Percentiles rank a stretch among this genome's conserved stretches.
These are phyloP conservation scores for Trichophyton mentagrophytes DNA, from an alignment of 2,329 filamentous ascomycete genomes.

Conservation along the genomic window DNA sequence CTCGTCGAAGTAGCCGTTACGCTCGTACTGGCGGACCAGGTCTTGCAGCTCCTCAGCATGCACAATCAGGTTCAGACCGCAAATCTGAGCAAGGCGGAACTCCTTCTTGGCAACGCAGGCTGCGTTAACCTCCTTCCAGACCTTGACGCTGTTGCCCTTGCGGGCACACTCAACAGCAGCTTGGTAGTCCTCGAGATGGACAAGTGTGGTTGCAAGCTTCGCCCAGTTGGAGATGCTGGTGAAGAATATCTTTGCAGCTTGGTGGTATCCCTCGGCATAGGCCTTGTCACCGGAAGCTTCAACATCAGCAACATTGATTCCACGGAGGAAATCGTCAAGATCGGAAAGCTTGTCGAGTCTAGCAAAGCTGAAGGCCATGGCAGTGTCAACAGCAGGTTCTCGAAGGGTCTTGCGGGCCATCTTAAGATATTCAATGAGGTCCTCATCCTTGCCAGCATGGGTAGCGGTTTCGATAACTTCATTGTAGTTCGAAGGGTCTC, in stretches of 20 bases:
- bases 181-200: constrained; percentile 96
- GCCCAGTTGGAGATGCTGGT: constrained; percentile 99
- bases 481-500: constrained; percentile 80
- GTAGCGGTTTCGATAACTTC: constrained; percentile 96
- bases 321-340: constrained; percentile 88
- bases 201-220: constrained; percentile 91
- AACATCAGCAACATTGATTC: constrained; percentile 86
- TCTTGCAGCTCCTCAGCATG: constrained; percentile 90
- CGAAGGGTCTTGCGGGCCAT: constrained; percentile 97
- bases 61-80: constrained; percentile 92
- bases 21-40: constrained; percentile 92
- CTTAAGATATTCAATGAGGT: constrained; percentile 87
- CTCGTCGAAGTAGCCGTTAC: constrained; percentile 95
- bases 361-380: constrained; percentile 83
- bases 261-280: constrained; percentile 82
- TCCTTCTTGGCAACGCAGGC: constrained; percentile 97
- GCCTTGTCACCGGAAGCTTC: constrained; percentile 98
- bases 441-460: constrained; percentile 92
- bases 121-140: constrained; percentile 97
- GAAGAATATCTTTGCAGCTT: constrained; percentile 98
- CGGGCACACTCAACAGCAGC: constrained; percentile 93
- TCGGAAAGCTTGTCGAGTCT: constrained; percentile 83
- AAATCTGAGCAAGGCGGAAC: constrained; percentile 96
- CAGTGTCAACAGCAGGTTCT: constrained; percentile 86
- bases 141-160: constrained; percentile 98